Evolutionary conservation across 1,284 basidiomycete genomes (phyloP).

Genomic region (Melampsora americana): DNA sequence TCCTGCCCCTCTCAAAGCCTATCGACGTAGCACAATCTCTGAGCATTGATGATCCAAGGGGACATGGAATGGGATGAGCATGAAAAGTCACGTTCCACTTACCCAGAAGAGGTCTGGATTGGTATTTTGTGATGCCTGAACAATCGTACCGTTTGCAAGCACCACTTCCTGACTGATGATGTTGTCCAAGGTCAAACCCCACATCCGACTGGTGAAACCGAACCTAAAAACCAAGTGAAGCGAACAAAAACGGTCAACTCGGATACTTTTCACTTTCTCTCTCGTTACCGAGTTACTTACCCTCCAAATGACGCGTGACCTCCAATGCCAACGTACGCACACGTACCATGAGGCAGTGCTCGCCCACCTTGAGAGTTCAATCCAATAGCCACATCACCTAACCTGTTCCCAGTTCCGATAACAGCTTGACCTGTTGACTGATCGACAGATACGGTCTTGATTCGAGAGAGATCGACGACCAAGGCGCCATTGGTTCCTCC

Average conservation of each 20-base stretch:
- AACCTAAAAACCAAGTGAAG: conserved; percentile 43
- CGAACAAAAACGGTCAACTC: not conserved
- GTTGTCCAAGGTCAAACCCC: conserved; percentile 54
- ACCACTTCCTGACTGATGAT: conserved; percentile 53
- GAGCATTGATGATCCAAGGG: not conserved
- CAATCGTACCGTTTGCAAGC: conserved; percentile 52
- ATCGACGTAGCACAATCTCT: not conserved
- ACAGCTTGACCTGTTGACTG: conserved; percentile 46
- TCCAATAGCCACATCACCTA: conserved; percentile 54
- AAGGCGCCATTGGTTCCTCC: conserved; percentile 11
- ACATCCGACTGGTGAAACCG: conserved; percentile 51
- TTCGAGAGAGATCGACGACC: conserved; percentile 17
- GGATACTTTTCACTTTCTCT: not conserved
- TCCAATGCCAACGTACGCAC: conserved; percentile 54
- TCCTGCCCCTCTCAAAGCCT: conserved; percentile 38
- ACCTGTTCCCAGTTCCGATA: conserved; percentile 51
- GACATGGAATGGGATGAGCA: not conserved
- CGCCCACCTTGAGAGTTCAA: conserved; percentile 50
- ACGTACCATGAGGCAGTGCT: conserved; percentile 53
- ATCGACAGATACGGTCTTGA: conserved; percentile 11
- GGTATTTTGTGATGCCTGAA: conserved; percentile 46
- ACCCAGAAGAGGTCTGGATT: too few relatives aligned
- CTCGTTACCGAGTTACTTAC: not conserved
- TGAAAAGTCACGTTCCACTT: conserved; percentile 47
- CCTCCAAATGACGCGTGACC: conserved; percentile 52